phyloP scores from a whole-genome alignment of 176 grass and related monocot species.

The Chloris gayana region DNA sequence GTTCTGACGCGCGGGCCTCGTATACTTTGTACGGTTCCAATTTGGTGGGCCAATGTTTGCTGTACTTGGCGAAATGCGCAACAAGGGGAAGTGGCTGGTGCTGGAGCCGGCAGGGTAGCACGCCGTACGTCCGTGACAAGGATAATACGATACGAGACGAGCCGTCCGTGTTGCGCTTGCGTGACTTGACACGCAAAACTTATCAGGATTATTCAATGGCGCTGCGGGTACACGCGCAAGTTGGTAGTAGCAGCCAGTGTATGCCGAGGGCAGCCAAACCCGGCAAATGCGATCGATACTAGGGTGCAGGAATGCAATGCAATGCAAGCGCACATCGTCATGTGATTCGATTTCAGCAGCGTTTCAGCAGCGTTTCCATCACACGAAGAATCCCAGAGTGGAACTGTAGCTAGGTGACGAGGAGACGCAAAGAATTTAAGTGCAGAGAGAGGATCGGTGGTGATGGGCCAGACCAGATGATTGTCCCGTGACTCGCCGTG shows the following conservation, averaged over 20 bases:
- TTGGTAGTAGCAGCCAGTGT: not conserved
- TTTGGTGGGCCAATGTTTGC: not conserved
- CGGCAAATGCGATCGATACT: too few relatives aligned
- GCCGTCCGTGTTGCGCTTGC: not conserved
- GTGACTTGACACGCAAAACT: not conserved
- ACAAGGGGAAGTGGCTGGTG: not conserved
- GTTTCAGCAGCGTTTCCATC: not conserved
- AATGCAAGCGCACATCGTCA: not conserved
- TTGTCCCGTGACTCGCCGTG: not conserved
- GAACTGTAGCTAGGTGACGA: not conserved
- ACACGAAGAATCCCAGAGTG: not conserved
- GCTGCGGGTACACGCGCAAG: not conserved
- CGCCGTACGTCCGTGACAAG: conserved; percentile 20
- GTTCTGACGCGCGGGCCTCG: not conserved
- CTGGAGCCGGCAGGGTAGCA: not conserved
- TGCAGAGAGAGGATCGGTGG: not conserved
- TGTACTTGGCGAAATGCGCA: not conserved
- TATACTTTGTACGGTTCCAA: not conserved
- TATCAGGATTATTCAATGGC: not conserved
- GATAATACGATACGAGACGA: not conserved
- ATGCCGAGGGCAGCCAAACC: not conserved
- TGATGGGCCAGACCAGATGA: not conserved
- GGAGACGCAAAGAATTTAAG: not conserved
- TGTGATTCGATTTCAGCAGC: not conserved
- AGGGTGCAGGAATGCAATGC: too few relatives aligned